Percentiles rank a stretch among this genome's conserved stretches.
These are phyloP conservation scores for Sugiyamaella castrensis DNA, from an alignment of 1,139 yeast genomes.

Conservation along the genomic window DNA sequence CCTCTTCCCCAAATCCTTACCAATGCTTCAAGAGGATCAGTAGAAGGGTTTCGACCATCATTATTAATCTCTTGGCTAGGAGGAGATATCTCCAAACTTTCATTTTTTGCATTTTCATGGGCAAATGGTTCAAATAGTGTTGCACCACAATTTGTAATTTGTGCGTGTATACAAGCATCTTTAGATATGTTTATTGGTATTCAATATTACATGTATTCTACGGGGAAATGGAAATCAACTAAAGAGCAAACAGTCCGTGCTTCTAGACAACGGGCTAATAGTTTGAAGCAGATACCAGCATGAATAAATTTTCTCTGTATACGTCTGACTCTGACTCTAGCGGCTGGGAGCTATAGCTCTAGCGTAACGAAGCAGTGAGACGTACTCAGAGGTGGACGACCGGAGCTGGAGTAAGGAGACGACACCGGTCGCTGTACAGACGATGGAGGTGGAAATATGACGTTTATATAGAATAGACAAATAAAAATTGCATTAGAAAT, in stretches of 20 bases:
- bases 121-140: slow-evolving; percentile 59
- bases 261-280: slow-evolving; percentile 28
- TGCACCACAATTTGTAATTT: slow-evolving; percentile 65
- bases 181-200: slow-evolving; percentile 73
- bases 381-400: too few species aligned
- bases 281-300: slow-evolving; percentile 20
- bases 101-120: slow-evolving; percentile 71
- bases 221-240: slow-evolving; percentile 26
- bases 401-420: too few species aligned
- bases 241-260: slow-evolving; percentile 18
- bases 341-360: not conserved
- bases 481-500: too few species aligned
- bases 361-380: not conserved
- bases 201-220: slow-evolving; percentile 48
- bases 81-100: slow-evolving; percentile 77
- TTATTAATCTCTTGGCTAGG: slow-evolving; percentile 80
- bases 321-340: too few species aligned
- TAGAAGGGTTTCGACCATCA: slow-evolving; percentile 75
- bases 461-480: too few species aligned
- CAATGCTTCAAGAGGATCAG: slow-evolving; percentile 62
- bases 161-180: slow-evolving; percentile 78
- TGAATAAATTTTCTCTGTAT: not conserved
- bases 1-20: slow-evolving; percentile 86
- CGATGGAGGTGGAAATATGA: too few species aligned
- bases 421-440: too few species aligned